Evolutionary conservation across 78 protist species (phyloP).

Genomic region (Protostelium mycophagum): DNA sequence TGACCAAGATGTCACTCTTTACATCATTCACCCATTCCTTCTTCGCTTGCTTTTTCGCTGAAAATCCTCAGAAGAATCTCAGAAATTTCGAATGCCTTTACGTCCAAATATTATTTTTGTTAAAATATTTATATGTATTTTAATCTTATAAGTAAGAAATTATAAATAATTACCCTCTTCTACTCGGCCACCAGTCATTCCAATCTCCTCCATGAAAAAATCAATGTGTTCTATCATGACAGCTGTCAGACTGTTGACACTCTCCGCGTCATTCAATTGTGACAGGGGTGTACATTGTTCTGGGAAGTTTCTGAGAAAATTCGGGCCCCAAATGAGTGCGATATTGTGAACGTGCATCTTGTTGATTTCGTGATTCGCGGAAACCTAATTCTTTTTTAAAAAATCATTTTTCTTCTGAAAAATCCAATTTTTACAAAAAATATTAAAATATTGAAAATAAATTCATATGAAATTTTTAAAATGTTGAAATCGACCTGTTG

Average conservation of each 20-base stretch:
- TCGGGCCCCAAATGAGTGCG: background rate
- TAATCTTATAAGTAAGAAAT: no score
- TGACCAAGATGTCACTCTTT: background rate
- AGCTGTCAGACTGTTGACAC: background rate
- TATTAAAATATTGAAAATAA: no score
- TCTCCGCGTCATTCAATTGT: background rate
- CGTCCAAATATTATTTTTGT: no score
- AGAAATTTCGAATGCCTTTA: background rate
- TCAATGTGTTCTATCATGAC: background rate
- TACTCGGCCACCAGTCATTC: background rate
- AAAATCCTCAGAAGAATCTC: background rate
- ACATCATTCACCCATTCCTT: background rate
- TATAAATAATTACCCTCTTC: background rate
- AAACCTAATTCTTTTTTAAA: background rate
- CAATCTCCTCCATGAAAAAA: background rate
- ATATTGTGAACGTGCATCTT: background rate
- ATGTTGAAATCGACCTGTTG: no score
- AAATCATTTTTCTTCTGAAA: no score
- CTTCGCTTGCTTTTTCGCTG: background rate
- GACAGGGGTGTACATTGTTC: background rate
- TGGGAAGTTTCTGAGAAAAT: background rate
- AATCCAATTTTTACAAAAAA: no score
- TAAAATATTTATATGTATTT: no score
- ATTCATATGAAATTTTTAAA: no score
- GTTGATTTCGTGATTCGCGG: background rate